Percentiles rank a stretch among this genome's conserved stretches.
phyloP scores from a whole-genome alignment of 768 basidiomycete species.

The Amanita pallidorosea region DNA sequence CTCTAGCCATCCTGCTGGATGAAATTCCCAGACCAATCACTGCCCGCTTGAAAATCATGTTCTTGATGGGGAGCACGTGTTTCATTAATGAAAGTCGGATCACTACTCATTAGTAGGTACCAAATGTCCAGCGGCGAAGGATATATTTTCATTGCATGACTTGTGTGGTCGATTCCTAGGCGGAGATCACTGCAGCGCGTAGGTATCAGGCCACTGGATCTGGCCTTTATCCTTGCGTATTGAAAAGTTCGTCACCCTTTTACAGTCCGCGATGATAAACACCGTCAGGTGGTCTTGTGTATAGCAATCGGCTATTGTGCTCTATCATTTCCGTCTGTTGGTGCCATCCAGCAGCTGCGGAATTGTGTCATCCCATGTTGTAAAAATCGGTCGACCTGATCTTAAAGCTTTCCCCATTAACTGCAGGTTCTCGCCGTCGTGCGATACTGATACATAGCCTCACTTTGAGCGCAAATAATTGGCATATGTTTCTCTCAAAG shows the following conservation, averaged over 20 bases:
- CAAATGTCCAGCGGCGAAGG: not conserved
- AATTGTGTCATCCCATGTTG: not conserved
- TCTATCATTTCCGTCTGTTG: not conserved
- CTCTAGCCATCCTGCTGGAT: conserved; percentile 2
- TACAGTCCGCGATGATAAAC: not conserved
- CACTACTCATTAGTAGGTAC: not conserved
- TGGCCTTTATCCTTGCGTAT: not conserved
- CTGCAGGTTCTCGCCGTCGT: not conserved
- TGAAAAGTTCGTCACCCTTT: not conserved
- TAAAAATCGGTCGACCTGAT: not conserved
- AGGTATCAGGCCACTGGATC: not conserved
- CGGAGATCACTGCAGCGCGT: not conserved
- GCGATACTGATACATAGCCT: not conserved
- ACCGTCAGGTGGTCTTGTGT: not conserved
- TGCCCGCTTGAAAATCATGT: not conserved
- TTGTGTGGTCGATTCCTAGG: not conserved
- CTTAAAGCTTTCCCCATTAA: not conserved
- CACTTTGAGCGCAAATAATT: not conserved
- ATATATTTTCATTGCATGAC: not conserved
- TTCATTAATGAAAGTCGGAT: conserved; percentile 1
- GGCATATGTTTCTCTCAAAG: not conserved
- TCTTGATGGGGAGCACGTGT: not conserved
- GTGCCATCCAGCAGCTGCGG: not conserved
- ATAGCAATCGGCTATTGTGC: not conserved
- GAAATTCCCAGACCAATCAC: conserved; percentile 3